phyloP scores from a whole-genome alignment of 441 rosid species.

The Lepidium campestre region DNA sequence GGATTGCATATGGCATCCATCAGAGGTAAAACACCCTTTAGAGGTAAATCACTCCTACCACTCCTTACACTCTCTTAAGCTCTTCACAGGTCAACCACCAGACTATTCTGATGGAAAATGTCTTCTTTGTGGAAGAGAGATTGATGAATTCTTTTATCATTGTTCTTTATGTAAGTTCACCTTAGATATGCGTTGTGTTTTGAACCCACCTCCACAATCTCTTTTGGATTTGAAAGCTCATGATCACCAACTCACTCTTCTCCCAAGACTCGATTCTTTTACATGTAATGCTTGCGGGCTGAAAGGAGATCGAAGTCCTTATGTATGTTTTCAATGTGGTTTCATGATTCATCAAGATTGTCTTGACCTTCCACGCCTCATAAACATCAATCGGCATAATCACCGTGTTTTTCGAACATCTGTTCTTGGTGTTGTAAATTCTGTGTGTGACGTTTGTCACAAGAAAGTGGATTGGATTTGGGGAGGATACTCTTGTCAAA shows the following conservation, averaged over 20 bases:
- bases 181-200: not conserved
- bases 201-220: not conserved
- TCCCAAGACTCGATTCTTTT: no score
- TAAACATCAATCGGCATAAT: no score
- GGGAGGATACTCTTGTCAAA: not conserved
- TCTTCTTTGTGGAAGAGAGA: not conserved
- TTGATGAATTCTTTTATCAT: not conserved
- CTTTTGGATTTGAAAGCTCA: not conserved
- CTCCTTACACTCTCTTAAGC: no score
- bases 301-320: no score
- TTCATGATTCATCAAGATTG: no score
- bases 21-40: not conserved
- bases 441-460: not conserved
- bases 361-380: no score
- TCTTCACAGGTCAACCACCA: not conserved
- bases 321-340: no score
- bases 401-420: no score
- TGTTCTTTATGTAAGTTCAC: not conserved
- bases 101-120: conserved; percentile 7
- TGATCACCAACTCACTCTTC: conserved; percentile 1
- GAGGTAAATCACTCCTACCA: not conserved
- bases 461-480: not conserved
- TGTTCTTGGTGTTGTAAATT: not conserved
- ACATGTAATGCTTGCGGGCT: conserved; percentile 37
- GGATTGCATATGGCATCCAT: not conserved